Base-by-base conservation (phyloP, 805 yeast genomes). In the Komagataella mondaviorum region DNA sequence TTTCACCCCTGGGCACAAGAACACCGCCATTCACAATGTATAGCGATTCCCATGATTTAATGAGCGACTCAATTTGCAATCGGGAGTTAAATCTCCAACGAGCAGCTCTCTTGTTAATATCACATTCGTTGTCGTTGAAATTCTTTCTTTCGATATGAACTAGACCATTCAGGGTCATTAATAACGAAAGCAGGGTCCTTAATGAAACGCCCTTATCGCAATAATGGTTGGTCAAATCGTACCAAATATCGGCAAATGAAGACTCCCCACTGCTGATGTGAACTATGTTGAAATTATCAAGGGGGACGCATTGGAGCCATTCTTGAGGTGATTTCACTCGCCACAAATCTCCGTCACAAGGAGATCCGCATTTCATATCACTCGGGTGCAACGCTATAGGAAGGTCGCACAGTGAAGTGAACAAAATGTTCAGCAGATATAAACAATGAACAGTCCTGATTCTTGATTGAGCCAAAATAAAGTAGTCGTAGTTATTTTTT, bases 41-140 rank as follows among this genome's bases (percentile, higher is more conserved):
- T 24, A 77, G 62, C 16, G 72, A 69, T 63, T 85, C 93, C 91
- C 91, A 85, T 23, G 80, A 69, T 56, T 77, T 78, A 20, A 85
- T 61, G 57, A 84, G 63, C 10, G 75, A 65, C 55, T 78, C 81
- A 51, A 85, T 71, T 6, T 70, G 66, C 1, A 87, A 87, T 55
- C 83, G 71, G 6, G 76, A 71, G 52, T 76, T 75, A 67, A 81
- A 68, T 61, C 86, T 72, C 91, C 91, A 85, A 52, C 73, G 72
- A 3, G 82, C 72, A 36, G 78, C 77, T 4, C 53, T 47, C 16
- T 36, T 22, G n/a, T 45, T 30, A 4, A 20, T 44, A 20, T 44
- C 36, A n/a, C 18, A n/a, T 12, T 48, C 50, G 52, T 75, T 73
- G 49, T 71, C 70, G 50, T 67, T 64, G 8, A 65, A 55, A 51